Evolutionary conservation across 768 basidiomycete species (phyloP), one percentile per base, ranked within the genome.

Genomic region (Cystobasidiopsis lactophilus): DNA sequence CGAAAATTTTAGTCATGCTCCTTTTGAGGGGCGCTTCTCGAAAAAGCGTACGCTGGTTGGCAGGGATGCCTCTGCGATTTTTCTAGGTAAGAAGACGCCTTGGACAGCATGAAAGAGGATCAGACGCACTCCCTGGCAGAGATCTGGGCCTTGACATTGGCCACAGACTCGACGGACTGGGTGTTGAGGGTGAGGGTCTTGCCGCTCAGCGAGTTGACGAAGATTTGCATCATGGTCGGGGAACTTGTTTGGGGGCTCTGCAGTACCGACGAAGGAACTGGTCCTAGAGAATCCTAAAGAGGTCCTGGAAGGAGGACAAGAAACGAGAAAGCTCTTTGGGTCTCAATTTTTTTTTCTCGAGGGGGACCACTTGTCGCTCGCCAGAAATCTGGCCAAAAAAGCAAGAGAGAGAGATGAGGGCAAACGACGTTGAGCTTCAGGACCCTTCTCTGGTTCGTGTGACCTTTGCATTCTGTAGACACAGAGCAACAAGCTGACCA

Each of bases 111-210:
- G 26, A 27, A 4, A 21, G 45, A 47, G 5, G 16, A 18, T 77
- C 86, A 91, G 64, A 91, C 60, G 59, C 86, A 27, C 24, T 27
- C 14, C 23, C 14, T 47, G 30, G 24, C 29, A 13, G 16, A 13
- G 30, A 23, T 21, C 24, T 27, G 29, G 18, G 4, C 21, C 24
- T 27, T 27, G 24, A 27, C 4, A 29, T 13, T 85, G 65, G 88
- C 85, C 62, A 91, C 88, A 16, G 85, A 86, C 66, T 88, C 84
- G 0, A 80, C 83, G 0, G 85, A 86, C 67, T 88, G 84, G 39
- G 89, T 85, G 65, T 89, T 86, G 70, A 93, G 81, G 66, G 85
- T 89, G 75, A 89, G 88, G 63, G 91, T 95, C 75, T 93, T 93
- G 68, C 88, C 48, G 21, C 51, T 56, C 19, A 55, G 52, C 50